A percentile compares a stretch with the other conserved stretches of the same genome.
These are phyloP conservation scores for Alternaria sp. DNA, from an alignment of 2,329 filamentous ascomycete genomes.

Conservation along the genomic window DNA sequence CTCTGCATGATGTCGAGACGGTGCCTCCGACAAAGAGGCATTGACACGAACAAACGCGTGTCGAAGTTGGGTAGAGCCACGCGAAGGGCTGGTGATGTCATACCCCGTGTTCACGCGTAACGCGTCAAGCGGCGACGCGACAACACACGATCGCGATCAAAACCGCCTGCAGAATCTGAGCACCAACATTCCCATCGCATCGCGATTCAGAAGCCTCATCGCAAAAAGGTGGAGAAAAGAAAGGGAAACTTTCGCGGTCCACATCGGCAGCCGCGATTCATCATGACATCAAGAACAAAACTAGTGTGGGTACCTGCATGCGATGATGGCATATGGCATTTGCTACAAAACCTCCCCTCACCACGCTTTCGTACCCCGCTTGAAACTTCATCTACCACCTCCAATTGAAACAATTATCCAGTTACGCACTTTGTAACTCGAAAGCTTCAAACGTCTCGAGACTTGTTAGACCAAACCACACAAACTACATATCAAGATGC, in stretches of 20 bases:
- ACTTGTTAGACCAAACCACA: too few relatives aligned
- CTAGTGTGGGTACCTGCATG: conserved; percentile 8
- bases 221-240: not conserved
- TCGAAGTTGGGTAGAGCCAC: not conserved
- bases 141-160: not conserved
- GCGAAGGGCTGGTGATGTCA: conserved; percentile 2
- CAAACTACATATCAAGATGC: conserved; percentile 20
- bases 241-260: not conserved
- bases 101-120: conserved; percentile 4
- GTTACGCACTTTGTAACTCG: not conserved
- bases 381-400: not conserved
- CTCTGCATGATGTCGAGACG: not conserved
- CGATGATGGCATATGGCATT: conserved; percentile 7
- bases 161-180: not conserved
- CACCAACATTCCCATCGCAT: not conserved
- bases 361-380: not conserved
- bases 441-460: not conserved
- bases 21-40: not conserved
- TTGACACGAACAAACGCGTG: not conserved
- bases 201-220: not conserved
- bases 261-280: conserved; percentile 11
- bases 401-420: not conserved
- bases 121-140: conserved; percentile 3
- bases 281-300: conserved; percentile 14
- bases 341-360: not conserved